phyloP scores from a whole-genome alignment of 225 moss, liverwort and hornwort genomes.

The Anthoceros angustus region DNA sequence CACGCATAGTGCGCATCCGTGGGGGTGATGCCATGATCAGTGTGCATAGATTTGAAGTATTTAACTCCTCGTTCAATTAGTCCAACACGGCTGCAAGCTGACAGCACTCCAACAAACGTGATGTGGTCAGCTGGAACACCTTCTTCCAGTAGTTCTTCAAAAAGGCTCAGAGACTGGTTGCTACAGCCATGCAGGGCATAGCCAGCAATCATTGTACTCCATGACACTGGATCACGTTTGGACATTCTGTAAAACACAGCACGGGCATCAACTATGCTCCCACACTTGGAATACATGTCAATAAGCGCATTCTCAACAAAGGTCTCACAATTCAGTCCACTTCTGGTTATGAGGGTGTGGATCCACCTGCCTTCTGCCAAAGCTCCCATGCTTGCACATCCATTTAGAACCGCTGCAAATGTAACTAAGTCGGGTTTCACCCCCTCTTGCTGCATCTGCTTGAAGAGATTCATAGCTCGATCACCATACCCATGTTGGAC shows the following conservation, averaged over 20 bases:
- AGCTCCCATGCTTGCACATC: not conserved
- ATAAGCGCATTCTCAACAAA: not conserved
- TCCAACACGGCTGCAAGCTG: slow-evolving; percentile 12
- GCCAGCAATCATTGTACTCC: slow-evolving; percentile 7
- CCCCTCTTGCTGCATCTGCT: not conserved
- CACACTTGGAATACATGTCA: slow-evolving; percentile 8
- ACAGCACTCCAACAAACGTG: slow-evolving; percentile 3
- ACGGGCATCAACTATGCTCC: slow-evolving; percentile 6
- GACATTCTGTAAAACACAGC: slow-evolving; percentile 6
- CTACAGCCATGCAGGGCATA: slow-evolving; percentile 3
- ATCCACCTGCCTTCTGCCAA: not conserved
- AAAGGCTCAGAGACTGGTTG: not conserved
- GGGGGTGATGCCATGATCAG: slow-evolving; percentile 9
- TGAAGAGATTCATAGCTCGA: not conserved
- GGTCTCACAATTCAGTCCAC: not conserved
- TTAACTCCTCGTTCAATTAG: slow-evolving; percentile 3
- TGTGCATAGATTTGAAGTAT: not conserved
- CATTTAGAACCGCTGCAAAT: not conserved
- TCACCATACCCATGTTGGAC: not conserved
- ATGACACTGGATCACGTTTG: slow-evolving; percentile 3
- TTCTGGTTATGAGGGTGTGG: not conserved
- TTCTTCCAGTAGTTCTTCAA: not conserved
- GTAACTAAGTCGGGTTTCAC: not conserved
- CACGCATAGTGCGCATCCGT: slow-evolving; percentile 7
- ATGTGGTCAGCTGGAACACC: not conserved